A percentile compares a stretch with the other conserved stretches of the same genome.
phyloP scores from a whole-genome alignment of 2,329 filamentous ascomycete genomes.

The Alternaria arbusti region DNA sequence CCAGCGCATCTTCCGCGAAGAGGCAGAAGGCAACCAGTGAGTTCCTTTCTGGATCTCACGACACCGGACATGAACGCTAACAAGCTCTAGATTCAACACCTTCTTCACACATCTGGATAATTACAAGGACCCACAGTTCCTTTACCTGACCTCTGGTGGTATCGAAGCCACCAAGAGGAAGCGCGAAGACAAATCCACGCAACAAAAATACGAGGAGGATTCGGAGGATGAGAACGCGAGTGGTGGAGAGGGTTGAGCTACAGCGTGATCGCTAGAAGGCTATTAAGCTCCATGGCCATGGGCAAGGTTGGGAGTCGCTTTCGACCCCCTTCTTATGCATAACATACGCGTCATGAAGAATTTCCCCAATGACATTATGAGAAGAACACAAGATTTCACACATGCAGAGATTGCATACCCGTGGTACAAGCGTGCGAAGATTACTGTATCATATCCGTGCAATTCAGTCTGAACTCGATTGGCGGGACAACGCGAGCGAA shows the following conservation, averaged over 20 bases:
- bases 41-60: slow-evolving; percentile 44
- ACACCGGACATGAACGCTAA: slow-evolving; percentile 15
- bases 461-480: not conserved
- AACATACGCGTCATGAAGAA: not conserved
- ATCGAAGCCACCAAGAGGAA: slow-evolving; percentile 50
- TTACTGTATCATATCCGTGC: not conserved
- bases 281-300: not conserved
- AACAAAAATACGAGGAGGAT: slow-evolving; percentile 39
- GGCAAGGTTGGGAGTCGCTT: not conserved
- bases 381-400: not conserved
- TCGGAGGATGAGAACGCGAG: slow-evolving; percentile 46
- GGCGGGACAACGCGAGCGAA: not conserved
- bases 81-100: slow-evolving; percentile 47
- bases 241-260: slow-evolving; percentile 38
- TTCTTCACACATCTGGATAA: slow-evolving; percentile 61
- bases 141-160: slow-evolving; percentile 59
- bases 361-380: not conserved
- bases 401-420: not conserved
- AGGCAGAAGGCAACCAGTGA: slow-evolving; percentile 86
- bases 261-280: not conserved
- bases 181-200: slow-evolving; percentile 35
- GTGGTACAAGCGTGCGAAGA: not conserved
- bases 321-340: not conserved
- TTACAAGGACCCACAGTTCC: slow-evolving; percentile 56
- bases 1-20: slow-evolving; percentile 85